Evolutionary conservation across 495 filamentous ascomycete species (phyloP), one percentile per base, ranked within the genome.

Genomic region (Astrothelium macrocarpum): DNA sequence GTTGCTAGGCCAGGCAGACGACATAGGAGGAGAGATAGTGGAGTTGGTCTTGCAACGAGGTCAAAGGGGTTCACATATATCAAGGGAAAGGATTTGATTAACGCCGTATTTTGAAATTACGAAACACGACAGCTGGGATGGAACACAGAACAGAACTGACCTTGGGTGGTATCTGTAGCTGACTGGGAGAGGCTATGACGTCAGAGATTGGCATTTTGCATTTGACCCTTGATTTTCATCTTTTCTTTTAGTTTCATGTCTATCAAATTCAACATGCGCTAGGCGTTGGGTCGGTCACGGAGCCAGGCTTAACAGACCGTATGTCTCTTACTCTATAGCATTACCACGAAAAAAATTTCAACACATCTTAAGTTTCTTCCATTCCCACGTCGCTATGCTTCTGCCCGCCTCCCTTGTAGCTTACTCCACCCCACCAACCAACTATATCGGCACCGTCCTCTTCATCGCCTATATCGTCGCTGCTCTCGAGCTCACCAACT

Each of bases 391-490:
- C 7, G 16, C 49, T 11, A 56, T 3, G 7, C 9, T 20, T 16
- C 3, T 56, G 49, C 11, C 25, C 31, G 23, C 26, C n/a, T n/a
- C 59, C 31, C 36, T 36, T 36, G n/a, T 31, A n/a, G 59, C 16
- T 25, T 25, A 18, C n/a, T 23, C 32, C 59, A 60, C 10, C 16
- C 59, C 31, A n/a, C 42, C 42, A 1, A 28, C 29, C 14, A 66
- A 66, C 49, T 62, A 64, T 29, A 20, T 62, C 56, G 61, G 68
- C 31, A 63, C 68, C 3, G 23, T 59, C 23, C 59, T 70, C 39
- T 68, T 70, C 61, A 66, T 65, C 65, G 5, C 59, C 18, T 70
- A 66, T 53, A 68, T 62, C 43, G 28, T 67, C 28, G 64, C 63
- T 4, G 68, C 68, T 9, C 66, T 70, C 34, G 46, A 61, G 20